Evolutionary conservation across 2,329 filamentous ascomycete species (phyloP).

Genomic region (Aspergillus sojae): DNA sequence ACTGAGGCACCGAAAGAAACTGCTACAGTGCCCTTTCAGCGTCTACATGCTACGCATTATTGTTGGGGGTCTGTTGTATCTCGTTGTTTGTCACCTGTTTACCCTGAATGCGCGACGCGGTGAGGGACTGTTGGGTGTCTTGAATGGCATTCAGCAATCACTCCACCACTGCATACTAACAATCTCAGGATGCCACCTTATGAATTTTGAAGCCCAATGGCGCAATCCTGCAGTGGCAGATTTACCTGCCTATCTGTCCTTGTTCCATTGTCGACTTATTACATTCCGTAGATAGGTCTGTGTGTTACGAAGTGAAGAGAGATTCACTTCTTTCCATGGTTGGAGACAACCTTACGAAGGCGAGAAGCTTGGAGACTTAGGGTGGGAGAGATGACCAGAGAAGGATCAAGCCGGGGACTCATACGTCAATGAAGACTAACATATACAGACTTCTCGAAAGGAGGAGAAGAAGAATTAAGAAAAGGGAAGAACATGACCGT

Average conservation of each 20-base stretch:
- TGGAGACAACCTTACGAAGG: not conserved
- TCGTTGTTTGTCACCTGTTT: not conserved
- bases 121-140: not conserved
- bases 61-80: not conserved
- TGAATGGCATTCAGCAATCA: not conserved
- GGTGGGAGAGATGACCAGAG: not conserved
- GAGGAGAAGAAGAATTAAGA: not conserved
- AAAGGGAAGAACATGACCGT: not conserved
- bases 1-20: not conserved
- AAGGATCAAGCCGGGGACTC: not conserved
- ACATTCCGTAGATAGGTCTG: slow-evolving; percentile 42
- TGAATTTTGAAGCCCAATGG: slow-evolving; percentile 6
- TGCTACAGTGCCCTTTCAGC: not conserved
- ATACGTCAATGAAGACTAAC: not conserved
- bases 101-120: no score
- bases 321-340: not conserved
- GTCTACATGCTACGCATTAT: not conserved
- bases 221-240: not conserved
- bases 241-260: slow-evolving; percentile 12
- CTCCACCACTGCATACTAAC: not conserved
- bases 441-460: not conserved
- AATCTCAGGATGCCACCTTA: not conserved
- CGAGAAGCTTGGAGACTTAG: not conserved
- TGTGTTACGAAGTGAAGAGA: slow-evolving; percentile 20
- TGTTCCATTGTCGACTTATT: slow-evolving; percentile 25